Evolutionary conservation across 805 yeast genomes (phyloP), one percentile per base, ranked within the genome.

Genomic region (Martiniozyma abietophila): DNA sequence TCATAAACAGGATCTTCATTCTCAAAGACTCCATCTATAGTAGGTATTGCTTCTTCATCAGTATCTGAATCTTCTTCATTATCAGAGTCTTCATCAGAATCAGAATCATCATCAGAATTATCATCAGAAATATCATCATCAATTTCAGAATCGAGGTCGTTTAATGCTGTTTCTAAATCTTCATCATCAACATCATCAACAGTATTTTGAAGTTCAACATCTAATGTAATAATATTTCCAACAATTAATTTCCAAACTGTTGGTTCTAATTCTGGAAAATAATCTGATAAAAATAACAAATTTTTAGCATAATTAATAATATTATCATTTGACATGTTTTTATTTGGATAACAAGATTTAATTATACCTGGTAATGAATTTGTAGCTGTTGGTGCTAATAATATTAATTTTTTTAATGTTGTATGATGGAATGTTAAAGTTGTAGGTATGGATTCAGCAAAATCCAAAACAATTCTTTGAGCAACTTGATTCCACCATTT

Each of bases 401-500:
- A 69, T 22, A 86, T 60, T 40, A 92, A 69, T 49, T 74, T 74
- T 37, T 61, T 57, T 35, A 89, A 58, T 27, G 83, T 65, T 10
- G 67, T 65, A 59, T 89, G 96, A 56, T 76, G 80, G 43, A 75
- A 39, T 11, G 39, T 36, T 12, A 53, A 18, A 25, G 36, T 29
- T 4, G 31, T 35, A 4, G 41, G 45, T 18, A 40, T 22, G 7
- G 40, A 34, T 25, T 42, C 45, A 7, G 52, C 58, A 47, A 89
- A 81, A 47, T 76, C 85, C 14, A 65, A 47, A 8, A 86, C 69
- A n/a, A 89, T 56, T 38, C 72, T 69, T 40, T 67, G 62, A 15
- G 82, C 76, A n/a, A 89, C 83, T 39, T 83, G 94, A 42, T 73
- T 70, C 74, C 92, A 76, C 83, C 94, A 89, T 54, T 77, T 83